phyloP scores from a whole-genome alignment of 495 filamentous ascomycete genomes.

The Thozetella sp. region DNA sequence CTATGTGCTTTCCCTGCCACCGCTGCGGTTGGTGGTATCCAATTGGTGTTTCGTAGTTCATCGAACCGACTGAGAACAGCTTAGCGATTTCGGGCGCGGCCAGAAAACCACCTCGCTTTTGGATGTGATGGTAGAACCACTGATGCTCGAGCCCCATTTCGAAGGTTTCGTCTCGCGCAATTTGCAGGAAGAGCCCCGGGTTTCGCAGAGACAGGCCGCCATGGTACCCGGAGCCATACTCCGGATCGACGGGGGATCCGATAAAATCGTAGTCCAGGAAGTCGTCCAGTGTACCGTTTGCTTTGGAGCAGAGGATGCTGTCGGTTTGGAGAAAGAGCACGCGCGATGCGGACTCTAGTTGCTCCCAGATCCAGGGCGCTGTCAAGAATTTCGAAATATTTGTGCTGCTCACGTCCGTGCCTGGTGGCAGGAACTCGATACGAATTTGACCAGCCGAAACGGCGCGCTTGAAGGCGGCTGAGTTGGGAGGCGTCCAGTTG shows the following conservation, averaged over 20 bases:
- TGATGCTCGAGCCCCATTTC: conserved; percentile 24
- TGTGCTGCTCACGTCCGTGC: conserved; percentile 5
- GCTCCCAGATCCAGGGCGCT: conserved; percentile 22
- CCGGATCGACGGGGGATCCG: conserved; percentile 20
- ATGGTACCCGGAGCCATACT: conserved; percentile 23
- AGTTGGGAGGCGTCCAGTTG: conserved; percentile 3
- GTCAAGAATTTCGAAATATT: conserved; percentile 15
- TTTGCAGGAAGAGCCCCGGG: conserved; percentile 18
- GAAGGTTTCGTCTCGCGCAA: conserved; percentile 20
- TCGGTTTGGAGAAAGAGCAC: conserved; percentile 31
- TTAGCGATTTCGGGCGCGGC: conserved; percentile 4
- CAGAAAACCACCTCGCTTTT: not conserved
- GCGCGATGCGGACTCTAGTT: conserved; percentile 18
- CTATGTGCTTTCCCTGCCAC: conserved; percentile 10
- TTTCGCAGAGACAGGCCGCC: conserved; percentile 29
- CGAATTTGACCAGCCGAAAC: not conserved
- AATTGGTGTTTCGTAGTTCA: conserved; percentile 8
- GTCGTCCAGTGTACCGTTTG: conserved; percentile 23
- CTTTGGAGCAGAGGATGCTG: conserved; percentile 28
- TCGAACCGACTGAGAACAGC: conserved; percentile 14
- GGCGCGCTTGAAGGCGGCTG: conserved; percentile 10
- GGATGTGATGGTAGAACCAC: conserved; percentile 19
- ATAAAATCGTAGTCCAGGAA: conserved; percentile 29
- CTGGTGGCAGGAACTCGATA: conserved; percentile 9
- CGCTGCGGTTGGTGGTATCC: conserved; percentile 17